phyloP scores from a whole-genome alignment of 192 early-diverging fungal genomes.

The Umbelopsis isabellina region DNA sequence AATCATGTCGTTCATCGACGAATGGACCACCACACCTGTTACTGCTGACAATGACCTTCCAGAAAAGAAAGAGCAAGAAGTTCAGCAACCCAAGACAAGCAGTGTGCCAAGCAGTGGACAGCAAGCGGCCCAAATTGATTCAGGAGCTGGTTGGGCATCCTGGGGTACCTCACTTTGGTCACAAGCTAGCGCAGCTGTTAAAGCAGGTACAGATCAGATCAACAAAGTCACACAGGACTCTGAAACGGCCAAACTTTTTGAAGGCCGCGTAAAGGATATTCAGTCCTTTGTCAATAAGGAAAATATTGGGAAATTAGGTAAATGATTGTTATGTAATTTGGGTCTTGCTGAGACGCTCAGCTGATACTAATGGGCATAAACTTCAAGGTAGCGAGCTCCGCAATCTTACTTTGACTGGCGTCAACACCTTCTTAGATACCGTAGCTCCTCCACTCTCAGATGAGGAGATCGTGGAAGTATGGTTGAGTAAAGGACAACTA shows the following conservation, averaged over 20 bases:
- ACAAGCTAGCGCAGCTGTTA: conserved; percentile 58
- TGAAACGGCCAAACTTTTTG: conserved; percentile 47
- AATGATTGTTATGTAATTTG: neutral
- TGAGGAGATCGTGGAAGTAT: conserved; percentile 63
- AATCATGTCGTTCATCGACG: conserved; percentile 25
- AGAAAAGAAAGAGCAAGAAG: neutral
- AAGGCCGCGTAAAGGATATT: conserved; percentile 53
- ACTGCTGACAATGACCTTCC: neutral
- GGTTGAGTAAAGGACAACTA: conserved; percentile 60
- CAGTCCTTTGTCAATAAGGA: conserved; percentile 55
- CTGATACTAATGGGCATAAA: neutral
- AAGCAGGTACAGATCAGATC: conserved; percentile 57
- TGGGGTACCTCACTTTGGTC: conserved; percentile 55
- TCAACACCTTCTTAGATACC: conserved; percentile 56
- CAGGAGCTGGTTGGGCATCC: conserved; percentile 37
- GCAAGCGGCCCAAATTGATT: conserved; percentile 4
- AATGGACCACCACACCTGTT: conserved; percentile 20
- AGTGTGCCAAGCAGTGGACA: conserved; percentile 8
- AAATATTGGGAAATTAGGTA: conserved; percentile 63
- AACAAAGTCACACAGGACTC: conserved; percentile 54
- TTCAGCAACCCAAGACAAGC: conserved; percentile 2
- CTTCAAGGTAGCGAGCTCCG: conserved; percentile 51
- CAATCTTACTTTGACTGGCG: conserved; percentile 47
- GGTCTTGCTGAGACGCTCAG: neutral
- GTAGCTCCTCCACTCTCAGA: conserved; percentile 64